A percentile compares a stretch with the other conserved stretches of the same genome.
These are phyloP conservation scores for Bertia moriformis DNA, from an alignment of 2,329 filamentous ascomycete species.

Conservation along the genomic window DNA sequence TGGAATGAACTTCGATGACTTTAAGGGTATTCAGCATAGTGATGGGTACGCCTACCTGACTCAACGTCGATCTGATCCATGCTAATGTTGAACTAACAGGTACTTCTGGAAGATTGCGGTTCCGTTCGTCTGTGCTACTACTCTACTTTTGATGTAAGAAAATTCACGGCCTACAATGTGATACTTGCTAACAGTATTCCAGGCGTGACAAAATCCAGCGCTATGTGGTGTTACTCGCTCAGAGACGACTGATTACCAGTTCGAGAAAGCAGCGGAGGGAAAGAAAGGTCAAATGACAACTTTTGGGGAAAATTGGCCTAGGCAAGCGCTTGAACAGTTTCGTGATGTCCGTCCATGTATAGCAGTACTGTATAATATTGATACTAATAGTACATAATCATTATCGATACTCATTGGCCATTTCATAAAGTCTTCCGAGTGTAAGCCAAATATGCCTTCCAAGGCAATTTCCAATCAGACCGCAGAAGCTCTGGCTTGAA, in stretches of 20 bases:
- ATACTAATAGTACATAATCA: constrained; percentile 1
- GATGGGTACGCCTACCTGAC: constrained; percentile 36
- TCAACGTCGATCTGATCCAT: background rate
- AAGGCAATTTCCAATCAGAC: constrained; percentile 47
- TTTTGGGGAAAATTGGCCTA: no score
- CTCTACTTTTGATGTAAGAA: background rate
- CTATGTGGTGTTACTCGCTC: background rate
- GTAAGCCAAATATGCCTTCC: constrained; percentile 46
- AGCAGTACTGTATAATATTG: no score
- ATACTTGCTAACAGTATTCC: background rate
- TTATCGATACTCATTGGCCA: background rate
- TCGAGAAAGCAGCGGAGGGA: constrained; percentile 1
- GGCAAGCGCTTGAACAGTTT: no score
- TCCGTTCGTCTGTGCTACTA: background rate
- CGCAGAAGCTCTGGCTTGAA: constrained; percentile 38
- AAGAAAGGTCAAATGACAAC: background rate
- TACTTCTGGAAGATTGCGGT: constrained; percentile 1
- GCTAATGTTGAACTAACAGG: background rate
- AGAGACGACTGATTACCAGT: constrained; percentile 1
- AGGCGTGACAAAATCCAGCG: constrained; percentile 1
- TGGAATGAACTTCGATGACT: constrained; percentile 60
- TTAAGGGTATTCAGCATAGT: constrained; percentile 26
- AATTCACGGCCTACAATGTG: background rate
- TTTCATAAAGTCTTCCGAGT: constrained; percentile 28
- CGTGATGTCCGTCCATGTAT: no score